Evolutionary conservation across 2,329 filamentous ascomycete species (phyloP).

Genomic region (Neobulgaria alba): DNA sequence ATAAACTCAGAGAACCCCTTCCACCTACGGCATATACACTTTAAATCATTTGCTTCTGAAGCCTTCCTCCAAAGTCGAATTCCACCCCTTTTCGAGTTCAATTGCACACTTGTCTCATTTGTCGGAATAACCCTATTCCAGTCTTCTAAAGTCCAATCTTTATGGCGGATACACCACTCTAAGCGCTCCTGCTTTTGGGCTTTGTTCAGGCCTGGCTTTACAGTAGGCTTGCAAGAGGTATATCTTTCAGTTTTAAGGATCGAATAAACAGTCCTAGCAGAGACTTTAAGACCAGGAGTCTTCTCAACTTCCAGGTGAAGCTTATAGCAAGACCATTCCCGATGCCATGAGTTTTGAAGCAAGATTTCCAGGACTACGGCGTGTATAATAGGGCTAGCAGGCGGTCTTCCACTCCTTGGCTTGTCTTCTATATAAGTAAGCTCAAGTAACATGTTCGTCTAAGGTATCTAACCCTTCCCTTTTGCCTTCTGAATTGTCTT

Average conservation of each 20-base stretch:
- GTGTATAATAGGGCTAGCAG: no score
- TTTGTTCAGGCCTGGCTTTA: conserved; percentile 1
- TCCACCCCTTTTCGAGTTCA: not conserved
- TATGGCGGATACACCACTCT: not conserved
- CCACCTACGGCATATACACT: not conserved
- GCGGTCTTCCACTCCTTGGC: no score
- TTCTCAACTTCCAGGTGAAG: not conserved
- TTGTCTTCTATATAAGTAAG: no score
- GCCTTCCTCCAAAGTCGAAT: conserved; percentile 1
- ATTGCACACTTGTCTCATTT: not conserved
- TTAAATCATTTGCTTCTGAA: not conserved
- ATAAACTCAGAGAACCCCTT: conserved; percentile 6
- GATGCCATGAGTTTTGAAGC: no score
- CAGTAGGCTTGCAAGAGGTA: not conserved
- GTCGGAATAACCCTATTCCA: not conserved
- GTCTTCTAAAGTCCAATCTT: not conserved
- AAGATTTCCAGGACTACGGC: no score
- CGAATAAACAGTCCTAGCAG: not conserved
- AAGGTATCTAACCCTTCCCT: no score
- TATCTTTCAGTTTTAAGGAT: not conserved
- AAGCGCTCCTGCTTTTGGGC: not conserved
- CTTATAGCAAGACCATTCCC: no score
- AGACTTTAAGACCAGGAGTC: not conserved
- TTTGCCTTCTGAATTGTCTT: no score
- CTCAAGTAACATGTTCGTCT: no score